These are phyloP conservation scores for Mycena sanguinolenta DNA, from an alignment of 768 basidiomycete genomes.

Conservation along the genomic window DNA sequence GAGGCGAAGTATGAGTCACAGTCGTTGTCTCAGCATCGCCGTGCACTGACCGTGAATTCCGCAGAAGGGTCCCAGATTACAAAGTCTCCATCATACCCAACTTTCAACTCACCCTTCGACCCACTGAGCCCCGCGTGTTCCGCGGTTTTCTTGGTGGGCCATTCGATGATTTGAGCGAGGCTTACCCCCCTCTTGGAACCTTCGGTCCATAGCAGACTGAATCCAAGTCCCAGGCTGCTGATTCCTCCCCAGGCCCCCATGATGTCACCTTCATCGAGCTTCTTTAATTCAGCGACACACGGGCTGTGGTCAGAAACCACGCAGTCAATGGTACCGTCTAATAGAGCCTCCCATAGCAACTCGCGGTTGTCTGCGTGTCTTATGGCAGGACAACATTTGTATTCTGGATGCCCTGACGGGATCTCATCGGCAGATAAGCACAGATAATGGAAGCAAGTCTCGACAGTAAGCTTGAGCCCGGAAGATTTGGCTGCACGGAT, in stretches of 20 bases:
- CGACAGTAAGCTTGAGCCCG: constrained; percentile 84
- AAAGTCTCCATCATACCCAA: constrained; percentile 89
- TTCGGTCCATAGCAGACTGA: constrained; percentile 93
- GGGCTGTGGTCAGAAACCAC: constrained; percentile 98
- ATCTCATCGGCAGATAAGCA: constrained; percentile 80
- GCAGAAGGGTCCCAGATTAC: constrained; percentile 83
- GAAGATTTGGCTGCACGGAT: constrained; percentile 77
- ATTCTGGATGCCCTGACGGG: constrained; percentile 83
- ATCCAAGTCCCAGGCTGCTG: constrained; percentile 88
- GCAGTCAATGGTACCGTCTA: constrained; percentile 88
- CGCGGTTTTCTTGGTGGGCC: constrained; percentile 83
- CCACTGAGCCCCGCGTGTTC: constrained; percentile 80
- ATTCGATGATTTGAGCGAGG: constrained; percentile 76
- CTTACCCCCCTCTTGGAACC: constrained; percentile 68
- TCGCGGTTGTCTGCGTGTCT: constrained; percentile 81
- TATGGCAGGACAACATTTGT: constrained; percentile 98
- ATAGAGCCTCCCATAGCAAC: constrained; percentile 83
- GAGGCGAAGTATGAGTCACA: constrained; percentile 5
- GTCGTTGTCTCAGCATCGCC: constrained; percentile 44
- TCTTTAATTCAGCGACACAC: constrained; percentile 87
- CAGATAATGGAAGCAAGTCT: constrained; percentile 99
- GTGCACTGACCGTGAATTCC: constrained; percentile 57
- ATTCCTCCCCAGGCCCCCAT: constrained; percentile 97
- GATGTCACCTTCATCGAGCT: constrained; percentile 80
- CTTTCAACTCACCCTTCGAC: constrained; percentile 78